Evolutionary conservation across 345 rosid species (phyloP).

Genomic region (Chamaenerion angustifolium): DNA sequence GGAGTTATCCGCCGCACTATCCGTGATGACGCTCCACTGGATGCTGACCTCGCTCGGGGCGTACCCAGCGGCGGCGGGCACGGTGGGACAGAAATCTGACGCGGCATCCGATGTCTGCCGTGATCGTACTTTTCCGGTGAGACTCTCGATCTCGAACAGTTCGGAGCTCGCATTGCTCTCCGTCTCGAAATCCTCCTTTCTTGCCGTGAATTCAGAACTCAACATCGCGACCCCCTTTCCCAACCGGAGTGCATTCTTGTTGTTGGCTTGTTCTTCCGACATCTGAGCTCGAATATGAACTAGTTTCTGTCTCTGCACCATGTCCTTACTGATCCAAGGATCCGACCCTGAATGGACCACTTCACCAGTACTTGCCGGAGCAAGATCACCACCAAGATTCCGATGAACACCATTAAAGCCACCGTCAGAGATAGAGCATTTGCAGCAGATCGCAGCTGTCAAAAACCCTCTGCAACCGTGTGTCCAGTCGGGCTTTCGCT

Average conservation of each 20-base stretch:
- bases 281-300: no score
- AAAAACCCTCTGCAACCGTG: conserved; percentile 29
- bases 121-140: conserved; percentile 46
- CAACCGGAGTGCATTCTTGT: conserved; percentile 13
- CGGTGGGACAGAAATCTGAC: conserved; percentile 24
- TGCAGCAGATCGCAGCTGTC: conserved; percentile 32
- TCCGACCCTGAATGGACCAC: no score
- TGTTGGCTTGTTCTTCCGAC: conserved; percentile 9
- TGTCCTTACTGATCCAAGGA: no score
- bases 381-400: conserved; percentile 23
- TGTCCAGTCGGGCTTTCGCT: conserved; percentile 11
- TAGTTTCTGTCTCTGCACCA: conserved; percentile 1
- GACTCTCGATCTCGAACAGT: conserved; percentile 73
- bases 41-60: conserved; percentile 88
- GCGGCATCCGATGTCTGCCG: conserved; percentile 42
- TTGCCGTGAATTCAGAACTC: conserved; percentile 28
- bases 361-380: conserved; percentile 17
- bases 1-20: conserved; percentile 64
- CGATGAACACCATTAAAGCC: no score
- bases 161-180: conserved; percentile 77
- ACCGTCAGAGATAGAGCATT: conserved; percentile 20
- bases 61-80: conserved; percentile 32
- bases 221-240: conserved; percentile 35
- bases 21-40: conserved; percentile 83
- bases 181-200: conserved; percentile 16